These are phyloP conservation scores for Kingdonia uniflora DNA, from an alignment of 164 flowering plant species.

Conservation along the genomic window DNA sequence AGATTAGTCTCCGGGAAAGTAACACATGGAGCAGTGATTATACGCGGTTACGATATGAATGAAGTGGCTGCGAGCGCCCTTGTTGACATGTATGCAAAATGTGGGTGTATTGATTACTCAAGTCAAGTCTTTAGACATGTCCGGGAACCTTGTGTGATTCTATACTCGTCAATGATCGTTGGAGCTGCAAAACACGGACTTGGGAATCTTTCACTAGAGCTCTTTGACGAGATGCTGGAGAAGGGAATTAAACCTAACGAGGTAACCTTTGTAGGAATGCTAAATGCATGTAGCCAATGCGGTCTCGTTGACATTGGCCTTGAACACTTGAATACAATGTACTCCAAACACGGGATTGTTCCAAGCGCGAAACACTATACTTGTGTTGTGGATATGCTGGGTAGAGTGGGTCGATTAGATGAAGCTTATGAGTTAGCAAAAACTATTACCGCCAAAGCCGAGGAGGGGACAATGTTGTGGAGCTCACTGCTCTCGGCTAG, in stretches of 20 bases:
- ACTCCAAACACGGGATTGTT: slow-evolving; percentile 24
- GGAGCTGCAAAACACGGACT: slow-evolving; percentile 54
- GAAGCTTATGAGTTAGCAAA: slow-evolving; percentile 45
- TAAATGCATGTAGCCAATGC: slow-evolving; percentile 73
- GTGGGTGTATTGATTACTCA: slow-evolving; percentile 44
- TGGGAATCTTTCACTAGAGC: slow-evolving; percentile 34
- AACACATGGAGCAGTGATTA: slow-evolving; percentile 37
- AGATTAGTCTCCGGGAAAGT: slow-evolving; percentile 37
- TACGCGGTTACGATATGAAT: slow-evolving; percentile 26
- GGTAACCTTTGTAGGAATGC: slow-evolving; percentile 53
- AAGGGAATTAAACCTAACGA: slow-evolving; percentile 47
- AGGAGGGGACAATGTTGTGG: slow-evolving; percentile 47
- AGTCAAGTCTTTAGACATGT: slow-evolving; percentile 33
- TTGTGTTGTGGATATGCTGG: slow-evolving; percentile 68
- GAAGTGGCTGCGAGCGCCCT: slow-evolving; percentile 47
- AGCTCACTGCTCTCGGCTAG: slow-evolving; percentile 47
- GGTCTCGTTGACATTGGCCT: slow-evolving; percentile 55
- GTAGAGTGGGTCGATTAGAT: slow-evolving; percentile 48
- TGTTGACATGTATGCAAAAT: slow-evolving; percentile 68
- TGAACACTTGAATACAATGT: slow-evolving; percentile 36
- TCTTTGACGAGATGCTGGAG: slow-evolving; percentile 47
- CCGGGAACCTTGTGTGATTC: slow-evolving; percentile 31
- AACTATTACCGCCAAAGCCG: slow-evolving; percentile 17
- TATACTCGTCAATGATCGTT: slow-evolving; percentile 49
- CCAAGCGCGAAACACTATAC: slow-evolving; percentile 44